These are phyloP conservation scores for Neurospora sublineolata DNA, from an alignment of 495 filamentous ascomycete species.

Conservation along the genomic window DNA sequence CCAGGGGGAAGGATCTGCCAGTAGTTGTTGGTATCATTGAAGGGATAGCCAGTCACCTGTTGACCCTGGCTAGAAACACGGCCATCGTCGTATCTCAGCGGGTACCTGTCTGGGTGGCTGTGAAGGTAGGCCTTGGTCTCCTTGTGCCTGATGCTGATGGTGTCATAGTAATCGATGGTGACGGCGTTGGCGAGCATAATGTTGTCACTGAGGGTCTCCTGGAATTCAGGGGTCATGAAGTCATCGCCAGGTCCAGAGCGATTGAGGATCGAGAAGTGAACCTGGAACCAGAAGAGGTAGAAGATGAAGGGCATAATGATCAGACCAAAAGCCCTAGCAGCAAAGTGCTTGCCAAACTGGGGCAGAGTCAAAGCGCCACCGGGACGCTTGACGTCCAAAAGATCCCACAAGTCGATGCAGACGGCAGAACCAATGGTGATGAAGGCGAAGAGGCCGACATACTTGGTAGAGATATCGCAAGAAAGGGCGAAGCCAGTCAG, in stretches of 20 bases:
- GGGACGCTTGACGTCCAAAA: conserved; percentile 75
- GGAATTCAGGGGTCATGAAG: conserved; percentile 97
- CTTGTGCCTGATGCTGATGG: conserved; percentile 82
- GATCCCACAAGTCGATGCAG: conserved; percentile 85
- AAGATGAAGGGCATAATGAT: conserved; percentile 90
- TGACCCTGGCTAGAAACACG: conserved; percentile 95
- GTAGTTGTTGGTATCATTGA: conserved; percentile 97
- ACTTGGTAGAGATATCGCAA: conserved; percentile 97
- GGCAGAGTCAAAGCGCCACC: conserved; percentile 64
- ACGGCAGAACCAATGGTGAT: conserved; percentile 93
- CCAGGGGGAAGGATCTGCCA: conserved; percentile 78
- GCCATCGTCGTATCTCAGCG: conserved; percentile 91
- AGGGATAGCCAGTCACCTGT: conserved; percentile 95
- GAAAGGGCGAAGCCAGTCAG: conserved; percentile 87
- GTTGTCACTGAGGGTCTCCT: conserved; percentile 92
- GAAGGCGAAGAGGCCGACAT: conserved; percentile 89
- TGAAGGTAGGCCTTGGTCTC: conserved; percentile 94
- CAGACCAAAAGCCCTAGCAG: conserved; percentile 67
- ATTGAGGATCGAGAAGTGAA: conserved; percentile 84
- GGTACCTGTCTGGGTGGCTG: conserved; percentile 82
- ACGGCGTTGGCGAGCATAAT: conserved; percentile 76
- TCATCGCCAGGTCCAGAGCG: conserved; percentile 92
- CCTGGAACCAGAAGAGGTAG: conserved; percentile 99
- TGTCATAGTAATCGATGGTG: conserved; percentile 81
- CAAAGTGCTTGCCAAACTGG: conserved; percentile 82